Evolutionary conservation across 192 early-diverging fungal genomes (phyloP).

Genomic region (Dispira simplex): DNA sequence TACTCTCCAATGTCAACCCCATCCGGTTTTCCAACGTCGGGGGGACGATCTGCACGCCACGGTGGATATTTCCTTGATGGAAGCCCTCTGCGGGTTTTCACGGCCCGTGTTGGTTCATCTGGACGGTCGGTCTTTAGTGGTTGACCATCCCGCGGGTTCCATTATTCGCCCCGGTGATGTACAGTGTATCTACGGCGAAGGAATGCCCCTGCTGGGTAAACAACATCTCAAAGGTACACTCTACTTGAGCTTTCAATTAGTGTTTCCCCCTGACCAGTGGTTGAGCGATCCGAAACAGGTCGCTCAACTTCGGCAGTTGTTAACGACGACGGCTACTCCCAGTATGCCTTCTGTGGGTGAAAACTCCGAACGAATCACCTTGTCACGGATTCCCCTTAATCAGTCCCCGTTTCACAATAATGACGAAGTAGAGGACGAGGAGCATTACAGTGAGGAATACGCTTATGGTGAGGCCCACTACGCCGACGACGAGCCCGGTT

Average conservation of each 20-base stretch:
- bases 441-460: neutral
- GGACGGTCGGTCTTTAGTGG: constrained; percentile 72
- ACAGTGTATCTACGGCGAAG: constrained; percentile 74
- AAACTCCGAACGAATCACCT: neutral
- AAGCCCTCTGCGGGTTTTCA: constrained; percentile 88
- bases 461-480: neutral
- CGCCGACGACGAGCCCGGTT: neutral
- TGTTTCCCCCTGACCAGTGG: neutral
- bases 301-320: neutral
- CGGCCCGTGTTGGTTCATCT: constrained; percentile 65
- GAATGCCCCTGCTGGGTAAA: constrained; percentile 58
- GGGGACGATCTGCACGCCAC: constrained; percentile 69
- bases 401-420: neutral
- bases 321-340: neutral
- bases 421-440: neutral
- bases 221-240: neutral
- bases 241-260: constrained; percentile 3
- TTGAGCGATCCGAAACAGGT: neutral
- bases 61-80: constrained; percentile 69
- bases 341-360: neutral
- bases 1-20: constrained; percentile 70
- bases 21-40: constrained; percentile 61
- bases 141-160: constrained; percentile 68
- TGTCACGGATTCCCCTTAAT: neutral
- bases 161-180: constrained; percentile 77